Evolutionary conservation across 768 basidiomycete genomes (phyloP).

Genomic region (Leucogyrophana mollusca): DNA sequence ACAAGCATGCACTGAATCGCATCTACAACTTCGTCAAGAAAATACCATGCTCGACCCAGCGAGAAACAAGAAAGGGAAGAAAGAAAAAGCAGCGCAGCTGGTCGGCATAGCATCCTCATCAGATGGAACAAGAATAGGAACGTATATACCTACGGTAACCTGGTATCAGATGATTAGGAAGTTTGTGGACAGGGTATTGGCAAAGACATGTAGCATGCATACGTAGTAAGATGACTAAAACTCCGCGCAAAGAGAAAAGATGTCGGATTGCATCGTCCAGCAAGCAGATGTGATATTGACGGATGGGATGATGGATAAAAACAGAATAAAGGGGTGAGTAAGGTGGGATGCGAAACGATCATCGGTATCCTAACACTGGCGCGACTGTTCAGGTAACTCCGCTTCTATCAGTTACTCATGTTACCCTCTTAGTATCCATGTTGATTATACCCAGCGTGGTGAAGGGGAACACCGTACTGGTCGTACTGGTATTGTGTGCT

Average conservation of each 20-base stretch:
- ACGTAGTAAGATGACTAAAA: neutral
- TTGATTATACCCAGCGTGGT: conserved; percentile 39
- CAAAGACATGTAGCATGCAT: conserved; percentile 3
- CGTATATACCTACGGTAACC: neutral
- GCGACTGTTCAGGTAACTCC: too few relatives aligned
- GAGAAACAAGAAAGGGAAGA: neutral
- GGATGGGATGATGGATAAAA: neutral
- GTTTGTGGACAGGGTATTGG: too few relatives aligned
- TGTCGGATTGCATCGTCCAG: conserved; percentile 26
- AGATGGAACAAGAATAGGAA: conserved; percentile 1
- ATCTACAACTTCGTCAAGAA: neutral
- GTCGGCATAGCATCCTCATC: neutral
- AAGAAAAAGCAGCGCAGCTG: neutral
- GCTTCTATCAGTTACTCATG: neutral
- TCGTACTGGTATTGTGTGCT: conserved; percentile 49
- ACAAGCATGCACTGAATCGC: too few relatives aligned
- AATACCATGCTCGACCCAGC: neutral
- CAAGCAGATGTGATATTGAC: conserved; percentile 21
- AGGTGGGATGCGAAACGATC: neutral
- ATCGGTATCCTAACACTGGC: neutral
- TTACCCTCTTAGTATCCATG: conserved; percentile 18
- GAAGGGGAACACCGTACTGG: conserved; percentile 55
- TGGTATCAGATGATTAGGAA: too few relatives aligned
- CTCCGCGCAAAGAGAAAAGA: conserved; percentile 1
- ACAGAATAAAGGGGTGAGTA: neutral